A percentile compares a stretch with the other conserved stretches of the same genome.
Conservation (phyloP, 1,284 basidiomycete genomes). For the Ustilago lituana region DNA sequence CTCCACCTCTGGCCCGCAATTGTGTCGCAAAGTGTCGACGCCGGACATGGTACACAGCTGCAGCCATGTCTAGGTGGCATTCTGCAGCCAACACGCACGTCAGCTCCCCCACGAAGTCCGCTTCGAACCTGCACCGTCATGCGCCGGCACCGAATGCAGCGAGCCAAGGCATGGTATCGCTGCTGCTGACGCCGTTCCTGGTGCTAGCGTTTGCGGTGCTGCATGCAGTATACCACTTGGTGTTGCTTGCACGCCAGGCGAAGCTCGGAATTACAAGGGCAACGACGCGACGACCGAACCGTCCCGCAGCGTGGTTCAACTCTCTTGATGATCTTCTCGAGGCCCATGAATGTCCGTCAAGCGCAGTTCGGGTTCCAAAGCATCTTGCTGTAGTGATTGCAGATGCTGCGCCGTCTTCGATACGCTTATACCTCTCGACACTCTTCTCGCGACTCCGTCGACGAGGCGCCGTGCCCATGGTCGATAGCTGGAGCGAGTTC, state of each 20-base stretch:
- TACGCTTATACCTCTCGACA: constrained; percentile 25
- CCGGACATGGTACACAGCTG: too few species aligned
- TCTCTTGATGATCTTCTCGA: constrained; percentile 14
- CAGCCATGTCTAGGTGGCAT: constrained; percentile 2
- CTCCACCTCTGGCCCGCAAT: too few species aligned
- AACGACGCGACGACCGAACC: neutral
- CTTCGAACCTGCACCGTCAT: too few species aligned
- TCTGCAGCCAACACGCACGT: too few species aligned
- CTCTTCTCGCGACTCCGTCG: constrained; percentile 1
- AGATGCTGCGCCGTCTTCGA: constrained; percentile 20
- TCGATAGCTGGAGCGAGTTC: constrained; percentile 15
- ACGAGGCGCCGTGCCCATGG: neutral
- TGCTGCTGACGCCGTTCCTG: constrained; percentile 25
- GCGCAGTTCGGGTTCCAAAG: constrained; percentile 15
- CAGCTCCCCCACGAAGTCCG: too few species aligned
- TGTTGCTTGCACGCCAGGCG: neutral
- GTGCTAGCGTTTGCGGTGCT: constrained; percentile 24
- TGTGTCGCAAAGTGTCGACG: too few species aligned
- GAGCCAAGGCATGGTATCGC: neutral
- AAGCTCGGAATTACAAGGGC: neutral
- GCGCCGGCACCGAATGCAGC: neutral
- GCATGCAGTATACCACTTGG: constrained; percentile 24
- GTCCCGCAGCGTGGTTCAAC: constrained; percentile 4
- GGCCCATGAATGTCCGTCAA: neutral
- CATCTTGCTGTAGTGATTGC: constrained; percentile 33